These are phyloP conservation scores for Pelargonium citronellum DNA, from an alignment of 441 rosid species.

Conservation along the genomic window DNA sequence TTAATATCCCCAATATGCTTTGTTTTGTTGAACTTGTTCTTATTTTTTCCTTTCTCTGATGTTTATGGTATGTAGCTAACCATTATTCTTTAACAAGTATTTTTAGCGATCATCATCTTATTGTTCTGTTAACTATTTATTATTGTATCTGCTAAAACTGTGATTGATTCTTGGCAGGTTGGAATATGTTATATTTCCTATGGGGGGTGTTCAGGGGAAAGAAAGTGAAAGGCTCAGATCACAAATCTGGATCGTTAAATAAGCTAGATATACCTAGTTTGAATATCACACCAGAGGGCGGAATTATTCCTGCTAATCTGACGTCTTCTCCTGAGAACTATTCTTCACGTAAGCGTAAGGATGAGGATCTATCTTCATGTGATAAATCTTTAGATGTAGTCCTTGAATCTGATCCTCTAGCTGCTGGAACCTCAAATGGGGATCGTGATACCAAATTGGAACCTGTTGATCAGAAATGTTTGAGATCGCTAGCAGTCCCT, in stretches of 20 bases:
- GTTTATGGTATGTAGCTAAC: no score
- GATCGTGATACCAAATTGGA: not conserved
- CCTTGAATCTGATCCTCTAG: slow-evolving; percentile 22
- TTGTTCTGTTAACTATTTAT: not conserved
- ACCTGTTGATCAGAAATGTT: slow-evolving; percentile 19
- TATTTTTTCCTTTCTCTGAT: not conserved
- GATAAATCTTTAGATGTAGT: slow-evolving; percentile 25
- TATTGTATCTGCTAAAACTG: slow-evolving; percentile 6
- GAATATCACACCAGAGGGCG: slow-evolving; percentile 29
- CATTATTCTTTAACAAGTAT: not conserved
- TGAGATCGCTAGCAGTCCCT: slow-evolving; percentile 20
- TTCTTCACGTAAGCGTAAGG: slow-evolving; percentile 29
- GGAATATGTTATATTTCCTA: slow-evolving; percentile 81
- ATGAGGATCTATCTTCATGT: slow-evolving; percentile 32
- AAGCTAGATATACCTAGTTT: slow-evolving; percentile 32
- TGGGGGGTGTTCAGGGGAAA: slow-evolving; percentile 94
- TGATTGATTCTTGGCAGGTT: slow-evolving; percentile 55
- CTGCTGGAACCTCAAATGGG: slow-evolving; percentile 7
- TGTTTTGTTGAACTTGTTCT: not conserved
- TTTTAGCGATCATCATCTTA: not conserved
- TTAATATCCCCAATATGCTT: not conserved
- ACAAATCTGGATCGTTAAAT: slow-evolving; percentile 27
- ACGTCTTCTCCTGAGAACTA: slow-evolving; percentile 24
- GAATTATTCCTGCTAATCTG: slow-evolving; percentile 22
- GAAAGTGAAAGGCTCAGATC: slow-evolving; percentile 33